These are phyloP conservation scores for Phytophthora sp. DNA, from an alignment of 352 stramenopile genomes.

Conservation along the genomic window DNA sequence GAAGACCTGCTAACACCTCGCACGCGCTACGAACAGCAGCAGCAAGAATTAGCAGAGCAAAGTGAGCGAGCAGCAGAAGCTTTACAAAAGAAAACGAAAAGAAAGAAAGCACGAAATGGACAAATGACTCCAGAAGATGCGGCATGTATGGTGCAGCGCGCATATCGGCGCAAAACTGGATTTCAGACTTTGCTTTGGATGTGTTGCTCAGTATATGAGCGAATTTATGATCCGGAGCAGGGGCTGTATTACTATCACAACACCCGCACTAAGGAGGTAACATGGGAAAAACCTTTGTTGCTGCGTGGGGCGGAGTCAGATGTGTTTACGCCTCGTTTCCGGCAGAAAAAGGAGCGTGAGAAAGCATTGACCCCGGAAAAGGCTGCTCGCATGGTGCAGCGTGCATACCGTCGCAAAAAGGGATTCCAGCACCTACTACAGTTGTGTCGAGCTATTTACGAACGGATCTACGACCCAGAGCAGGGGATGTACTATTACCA, in stretches of 20 bases:
- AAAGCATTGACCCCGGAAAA: slow-evolving; percentile 32
- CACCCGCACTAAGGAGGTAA: slow-evolving; percentile 68
- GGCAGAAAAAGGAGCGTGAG: slow-evolving; percentile 10
- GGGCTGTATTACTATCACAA: slow-evolving; percentile 82
- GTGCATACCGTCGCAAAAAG: slow-evolving; percentile 46
- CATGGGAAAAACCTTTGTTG: slow-evolving; percentile 71
- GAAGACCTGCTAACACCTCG: slow-evolving; percentile 66
- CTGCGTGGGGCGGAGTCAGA: slow-evolving; percentile 46
- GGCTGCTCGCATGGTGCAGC: slow-evolving; percentile 67
- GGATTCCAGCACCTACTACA: slow-evolving; percentile 54
- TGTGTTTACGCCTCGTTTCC: slow-evolving; percentile 47
- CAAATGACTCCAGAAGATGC: slow-evolving; percentile 44
- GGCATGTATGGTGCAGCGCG: slow-evolving; percentile 61
- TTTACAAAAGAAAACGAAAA: not conserved
- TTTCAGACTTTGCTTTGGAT: slow-evolving; percentile 53
- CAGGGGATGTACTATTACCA: slow-evolving; percentile 73
- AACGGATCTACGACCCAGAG: slow-evolving; percentile 69
- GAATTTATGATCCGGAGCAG: slow-evolving; percentile 65
- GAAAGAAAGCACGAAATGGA: not conserved
- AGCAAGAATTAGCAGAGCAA: not conserved
- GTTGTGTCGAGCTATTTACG: slow-evolving; percentile 62
- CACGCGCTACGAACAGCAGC: slow-evolving; percentile 23
- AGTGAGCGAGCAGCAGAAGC: not conserved
- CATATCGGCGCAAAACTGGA: slow-evolving; percentile 50
- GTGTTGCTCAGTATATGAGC: slow-evolving; percentile 64